phyloP scores from a whole-genome alignment of 78 protist species.

The Monocercomonoides exilis region DNA sequence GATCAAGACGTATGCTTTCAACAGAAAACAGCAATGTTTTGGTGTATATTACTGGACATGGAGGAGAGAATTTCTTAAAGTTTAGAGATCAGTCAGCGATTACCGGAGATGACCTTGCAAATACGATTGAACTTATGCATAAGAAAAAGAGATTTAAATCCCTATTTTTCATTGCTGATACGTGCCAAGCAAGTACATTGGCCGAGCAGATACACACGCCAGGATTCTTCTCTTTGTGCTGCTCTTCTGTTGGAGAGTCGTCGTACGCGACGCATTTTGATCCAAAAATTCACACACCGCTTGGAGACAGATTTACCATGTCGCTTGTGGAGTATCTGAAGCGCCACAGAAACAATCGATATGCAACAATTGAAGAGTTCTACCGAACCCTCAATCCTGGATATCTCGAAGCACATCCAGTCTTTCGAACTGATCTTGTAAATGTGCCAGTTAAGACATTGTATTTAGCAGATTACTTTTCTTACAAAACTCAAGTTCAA shows the following conservation, averaged over 20 bases:
- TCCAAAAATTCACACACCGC: background rate
- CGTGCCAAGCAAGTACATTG: background rate
- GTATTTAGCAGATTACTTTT: background rate
- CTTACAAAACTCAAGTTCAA: background rate
- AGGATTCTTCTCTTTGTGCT: background rate
- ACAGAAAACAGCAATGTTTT: background rate
- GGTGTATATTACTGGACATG: conserved; percentile 1
- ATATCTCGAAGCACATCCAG: background rate
- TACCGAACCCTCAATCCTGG: background rate
- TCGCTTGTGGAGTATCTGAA: background rate
- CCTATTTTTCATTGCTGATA: background rate
- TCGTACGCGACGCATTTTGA: background rate
- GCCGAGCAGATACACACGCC: background rate
- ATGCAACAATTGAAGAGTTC: background rate
- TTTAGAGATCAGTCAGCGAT: background rate
- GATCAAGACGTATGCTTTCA: background rate
- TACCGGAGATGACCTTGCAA: background rate
- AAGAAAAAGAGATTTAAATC: background rate
- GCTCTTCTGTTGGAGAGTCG: background rate
- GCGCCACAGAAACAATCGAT: background rate
- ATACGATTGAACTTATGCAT: background rate
- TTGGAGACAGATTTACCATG: background rate
- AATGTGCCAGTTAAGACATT: background rate
- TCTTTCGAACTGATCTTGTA: background rate
- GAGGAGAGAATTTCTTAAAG: conserved; percentile 4